Percentiles rank a stretch among this genome's conserved stretches.
These are phyloP conservation scores for Populus hybrid DNA, from an alignment of 441 rosid species.

Conservation along the genomic window DNA sequence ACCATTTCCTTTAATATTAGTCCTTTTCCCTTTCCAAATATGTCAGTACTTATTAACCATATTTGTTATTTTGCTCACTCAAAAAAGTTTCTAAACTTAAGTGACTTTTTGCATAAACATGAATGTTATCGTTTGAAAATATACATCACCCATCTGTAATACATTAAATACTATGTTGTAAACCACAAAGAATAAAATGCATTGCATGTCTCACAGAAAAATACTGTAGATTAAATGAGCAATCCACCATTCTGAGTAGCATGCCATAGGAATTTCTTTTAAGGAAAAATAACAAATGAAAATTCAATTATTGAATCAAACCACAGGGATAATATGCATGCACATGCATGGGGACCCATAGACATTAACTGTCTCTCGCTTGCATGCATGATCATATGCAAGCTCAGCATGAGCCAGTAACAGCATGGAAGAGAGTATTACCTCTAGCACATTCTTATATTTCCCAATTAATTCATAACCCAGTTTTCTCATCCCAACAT, in stretches of 20 bases:
- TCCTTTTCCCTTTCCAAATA: background rate
- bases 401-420: slow-evolving; percentile 2
- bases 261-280: background rate
- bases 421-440: slow-evolving; percentile 30
- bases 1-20: background rate
- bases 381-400: background rate
- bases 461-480: slow-evolving; percentile 71
- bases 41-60: background rate
- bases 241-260: background rate
- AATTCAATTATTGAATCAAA: background rate
- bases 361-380: background rate
- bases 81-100: background rate
- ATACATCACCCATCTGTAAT: background rate
- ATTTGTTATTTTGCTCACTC: background rate
- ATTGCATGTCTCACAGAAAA: too few species aligned
- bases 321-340: background rate
- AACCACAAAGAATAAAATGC: background rate
- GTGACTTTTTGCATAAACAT: background rate
- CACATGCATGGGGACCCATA: background rate
- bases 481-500: slow-evolving; percentile 77
- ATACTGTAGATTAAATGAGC: background rate
- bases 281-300: background rate
- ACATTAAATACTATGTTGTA: background rate
- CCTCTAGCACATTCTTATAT: slow-evolving; percentile 72
- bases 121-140: background rate